Conservation (phyloP, 108 stramenopile genomes). For the Heterococcus sp. region DNA sequence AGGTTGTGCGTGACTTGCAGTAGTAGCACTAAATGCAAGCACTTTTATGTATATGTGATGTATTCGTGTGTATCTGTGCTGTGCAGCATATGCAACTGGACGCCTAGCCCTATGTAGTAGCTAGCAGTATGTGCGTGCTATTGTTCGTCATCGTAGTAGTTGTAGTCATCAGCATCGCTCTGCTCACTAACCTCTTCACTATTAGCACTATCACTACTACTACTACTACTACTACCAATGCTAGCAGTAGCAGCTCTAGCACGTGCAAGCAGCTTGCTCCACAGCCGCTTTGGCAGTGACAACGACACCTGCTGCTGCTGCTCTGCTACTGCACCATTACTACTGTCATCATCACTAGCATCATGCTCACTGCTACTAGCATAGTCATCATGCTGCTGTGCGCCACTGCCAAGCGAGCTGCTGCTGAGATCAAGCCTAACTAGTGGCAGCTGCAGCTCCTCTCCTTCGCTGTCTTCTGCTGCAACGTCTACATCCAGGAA, state of each 20-base stretch:
- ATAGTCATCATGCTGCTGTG: background rate
- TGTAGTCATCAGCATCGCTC: no score
- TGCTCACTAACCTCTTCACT: no score
- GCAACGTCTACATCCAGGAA: constrained; percentile 42
- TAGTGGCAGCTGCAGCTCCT: constrained; percentile 32
- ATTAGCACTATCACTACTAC: no score
- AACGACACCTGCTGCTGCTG: background rate
- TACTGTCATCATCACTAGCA: background rate
- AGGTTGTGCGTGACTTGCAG: no score
- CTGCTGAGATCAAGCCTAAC: constrained; percentile 22
- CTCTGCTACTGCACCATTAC: background rate
- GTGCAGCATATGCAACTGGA: no score
- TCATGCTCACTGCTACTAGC: background rate
- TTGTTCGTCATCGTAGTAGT: no score
- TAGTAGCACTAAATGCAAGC: no score
- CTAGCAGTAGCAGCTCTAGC: background rate
- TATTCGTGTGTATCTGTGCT: no score
- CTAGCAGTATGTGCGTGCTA: no score
- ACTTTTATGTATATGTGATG: no score
- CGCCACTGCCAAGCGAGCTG: background rate
- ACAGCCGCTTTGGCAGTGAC: background rate
- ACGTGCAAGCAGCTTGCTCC: background rate
- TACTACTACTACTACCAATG: background rate
- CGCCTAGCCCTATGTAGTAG: no score
- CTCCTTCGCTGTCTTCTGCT: constrained; percentile 38